Evolutionary conservation across 495 filamentous ascomycete species (phyloP).

Genomic region (Podospora pseudoanserina): DNA sequence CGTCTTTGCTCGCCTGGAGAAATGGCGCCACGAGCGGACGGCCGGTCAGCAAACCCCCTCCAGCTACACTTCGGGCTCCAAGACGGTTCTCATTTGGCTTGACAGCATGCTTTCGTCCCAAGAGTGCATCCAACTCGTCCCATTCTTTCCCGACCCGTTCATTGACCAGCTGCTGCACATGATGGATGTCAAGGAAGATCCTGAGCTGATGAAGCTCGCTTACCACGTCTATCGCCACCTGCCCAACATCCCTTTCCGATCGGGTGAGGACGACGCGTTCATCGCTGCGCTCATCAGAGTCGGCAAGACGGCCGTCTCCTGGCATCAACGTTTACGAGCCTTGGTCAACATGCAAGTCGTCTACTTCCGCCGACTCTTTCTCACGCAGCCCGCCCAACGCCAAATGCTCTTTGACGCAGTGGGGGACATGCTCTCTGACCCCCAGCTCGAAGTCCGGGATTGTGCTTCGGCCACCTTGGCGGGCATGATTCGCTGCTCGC

Average conservation of each 20-base stretch:
- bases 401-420: conserved; percentile 83
- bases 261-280: conserved; percentile 78
- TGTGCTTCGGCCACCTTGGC: conserved; percentile 87
- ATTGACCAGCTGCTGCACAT: conserved; percentile 93
- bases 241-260: conserved; percentile 89
- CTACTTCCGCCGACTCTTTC: conserved; percentile 95
- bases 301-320: conserved; percentile 78
- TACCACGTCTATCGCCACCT: conserved; percentile 98
- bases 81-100: conserved; percentile 93
- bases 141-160: conserved; percentile 86
- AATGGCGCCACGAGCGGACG: conserved; percentile 78
- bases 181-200: conserved; percentile 99
- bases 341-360: conserved; percentile 99
- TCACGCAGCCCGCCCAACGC: conserved; percentile 74
- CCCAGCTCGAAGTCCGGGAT: conserved; percentile 91
- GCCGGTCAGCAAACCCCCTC: conserved; percentile 91
- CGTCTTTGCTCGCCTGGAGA: conserved; percentile 76
- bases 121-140: conserved; percentile 86
- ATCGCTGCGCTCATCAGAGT: conserved; percentile 84
- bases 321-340: conserved; percentile 95
- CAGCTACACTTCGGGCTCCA: conserved; percentile 91
- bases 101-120: conserved; percentile 85
- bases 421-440: conserved; percentile 86
- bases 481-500: conserved; percentile 99
- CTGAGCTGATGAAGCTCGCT: conserved; percentile 87